Conservation (phyloP, 2,329 filamentous ascomycete genomes). For the Apiospora saccharicola region DNA sequence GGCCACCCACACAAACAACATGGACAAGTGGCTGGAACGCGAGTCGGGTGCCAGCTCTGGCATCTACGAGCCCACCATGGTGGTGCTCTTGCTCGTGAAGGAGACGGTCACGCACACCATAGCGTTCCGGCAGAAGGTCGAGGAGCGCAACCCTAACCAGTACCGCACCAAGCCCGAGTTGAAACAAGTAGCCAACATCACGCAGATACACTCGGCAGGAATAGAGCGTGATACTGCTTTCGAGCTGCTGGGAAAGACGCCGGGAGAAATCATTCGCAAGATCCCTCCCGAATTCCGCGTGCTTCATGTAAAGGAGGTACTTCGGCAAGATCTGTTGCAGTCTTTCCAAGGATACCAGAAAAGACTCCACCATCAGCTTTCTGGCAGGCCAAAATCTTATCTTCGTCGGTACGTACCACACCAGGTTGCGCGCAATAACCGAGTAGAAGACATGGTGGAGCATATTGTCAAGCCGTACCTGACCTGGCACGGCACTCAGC, state of each 20-base stretch:
- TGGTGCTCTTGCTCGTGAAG: slow-evolving; percentile 33
- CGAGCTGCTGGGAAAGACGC: slow-evolving; percentile 42
- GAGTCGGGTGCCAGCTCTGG: slow-evolving; percentile 31
- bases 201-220: not conserved
- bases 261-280: slow-evolving; percentile 42
- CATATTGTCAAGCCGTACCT: slow-evolving; percentile 45
- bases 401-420: slow-evolving; percentile 29
- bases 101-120: slow-evolving; percentile 26
- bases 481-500: slow-evolving; percentile 51
- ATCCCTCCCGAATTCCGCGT: slow-evolving; percentile 44
- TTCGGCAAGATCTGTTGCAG: slow-evolving; percentile 43
- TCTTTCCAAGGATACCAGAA: slow-evolving; percentile 41
- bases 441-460: slow-evolving; percentile 44
- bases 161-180: not conserved
- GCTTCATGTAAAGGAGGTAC: slow-evolving; percentile 49
- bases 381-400: slow-evolving; percentile 22
- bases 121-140: slow-evolving; percentile 25
- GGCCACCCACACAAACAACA: slow-evolving; percentile 33
- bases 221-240: slow-evolving; percentile 36
- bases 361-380: slow-evolving; percentile 38
- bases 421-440: slow-evolving; percentile 29
- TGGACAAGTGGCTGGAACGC: slow-evolving; percentile 33
- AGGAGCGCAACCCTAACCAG: slow-evolving; percentile 27
- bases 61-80: slow-evolving; percentile 36
- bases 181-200: not conserved